Percentiles rank a stretch among this genome's conserved stretches.
These are phyloP conservation scores for Haplographium delicatum DNA, from an alignment of 495 filamentous ascomycete genomes.

Conservation along the genomic window DNA sequence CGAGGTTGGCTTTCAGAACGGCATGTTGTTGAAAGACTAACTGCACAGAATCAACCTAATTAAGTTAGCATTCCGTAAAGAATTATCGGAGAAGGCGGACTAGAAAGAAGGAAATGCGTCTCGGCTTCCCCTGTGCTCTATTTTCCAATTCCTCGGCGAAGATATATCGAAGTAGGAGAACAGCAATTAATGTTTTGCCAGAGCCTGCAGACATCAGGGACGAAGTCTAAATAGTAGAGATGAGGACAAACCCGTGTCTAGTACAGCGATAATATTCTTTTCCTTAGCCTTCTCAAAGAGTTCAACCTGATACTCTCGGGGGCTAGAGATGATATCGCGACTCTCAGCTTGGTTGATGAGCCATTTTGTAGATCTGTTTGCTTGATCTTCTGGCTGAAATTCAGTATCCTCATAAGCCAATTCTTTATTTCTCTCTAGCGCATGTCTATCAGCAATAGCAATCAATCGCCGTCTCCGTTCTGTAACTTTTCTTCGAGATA, in stretches of 20 bases:
- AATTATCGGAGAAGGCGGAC: conserved; percentile 26
- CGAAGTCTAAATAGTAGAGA: background rate
- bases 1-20: conserved; percentile 77
- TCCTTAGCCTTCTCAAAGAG: conserved; percentile 84
- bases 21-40: conserved; percentile 87
- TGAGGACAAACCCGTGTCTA: conserved; percentile 88
- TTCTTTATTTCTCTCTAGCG: conserved; percentile 5
- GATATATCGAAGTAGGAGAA: conserved; percentile 72
- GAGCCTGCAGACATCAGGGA: conserved; percentile 51
- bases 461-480: conserved; percentile 46
- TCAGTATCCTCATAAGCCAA: conserved; percentile 10
- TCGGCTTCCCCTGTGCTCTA: conserved; percentile 53
- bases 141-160: conserved; percentile 74
- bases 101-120: conserved; percentile 77
- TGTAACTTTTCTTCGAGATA: conserved; percentile 34
- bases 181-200: conserved; percentile 95
- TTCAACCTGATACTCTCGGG: conserved; percentile 88
- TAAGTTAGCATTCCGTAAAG: background rate
- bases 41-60: conserved; percentile 68
- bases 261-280: conserved; percentile 87
- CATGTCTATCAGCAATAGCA: conserved; percentile 43
- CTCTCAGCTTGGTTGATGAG: conserved; percentile 24
- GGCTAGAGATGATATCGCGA: conserved; percentile 58
- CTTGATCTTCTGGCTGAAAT: conserved; percentile 25
- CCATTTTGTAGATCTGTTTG: conserved; percentile 34